These are phyloP conservation scores for Pythium grandisporangium DNA, from an alignment of 352 stramenopile species.

Conservation along the genomic window DNA sequence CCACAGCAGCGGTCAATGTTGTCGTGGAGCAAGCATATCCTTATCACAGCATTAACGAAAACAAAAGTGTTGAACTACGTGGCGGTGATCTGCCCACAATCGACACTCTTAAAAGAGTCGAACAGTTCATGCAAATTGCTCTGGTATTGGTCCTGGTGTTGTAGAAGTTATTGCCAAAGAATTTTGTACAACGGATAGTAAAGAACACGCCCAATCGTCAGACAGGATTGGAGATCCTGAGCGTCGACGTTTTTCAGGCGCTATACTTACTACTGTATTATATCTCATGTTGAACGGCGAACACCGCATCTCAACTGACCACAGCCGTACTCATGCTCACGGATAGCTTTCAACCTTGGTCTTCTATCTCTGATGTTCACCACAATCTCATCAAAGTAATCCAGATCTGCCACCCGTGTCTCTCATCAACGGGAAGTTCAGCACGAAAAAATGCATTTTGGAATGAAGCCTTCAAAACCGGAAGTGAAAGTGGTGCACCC, in stretches of 20 bases:
- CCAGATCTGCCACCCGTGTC: not conserved
- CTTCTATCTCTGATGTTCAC: not conserved
- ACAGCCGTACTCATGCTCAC: not conserved
- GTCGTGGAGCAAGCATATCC: too few species aligned
- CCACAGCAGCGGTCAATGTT: too few species aligned
- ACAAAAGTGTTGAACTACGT: too few species aligned
- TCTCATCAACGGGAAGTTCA: too few species aligned
- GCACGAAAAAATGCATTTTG: too few species aligned
- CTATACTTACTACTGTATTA: too few species aligned
- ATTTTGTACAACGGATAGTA: conserved; percentile 1
- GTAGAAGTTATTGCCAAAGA: conserved; percentile 15
- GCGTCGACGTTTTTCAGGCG: conserved; percentile 9
- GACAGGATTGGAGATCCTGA: conserved; percentile 3
- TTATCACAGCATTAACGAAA: too few species aligned
- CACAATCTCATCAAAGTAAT: too few species aligned
- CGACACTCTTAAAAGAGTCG: conserved; percentile 1
- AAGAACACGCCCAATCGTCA: conserved; percentile 3
- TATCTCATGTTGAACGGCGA: conserved; percentile 1
- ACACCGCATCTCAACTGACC: not conserved
- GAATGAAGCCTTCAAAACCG: too few species aligned
- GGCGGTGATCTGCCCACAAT: too few species aligned
- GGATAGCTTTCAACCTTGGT: not conserved
- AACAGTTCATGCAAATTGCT: conserved; percentile 4
- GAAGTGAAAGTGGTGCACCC: too few species aligned
- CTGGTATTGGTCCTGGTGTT: conserved; percentile 4